phyloP scores from a whole-genome alignment of 2,329 filamentous ascomycete species.

The Hortaea werneckii region DNA sequence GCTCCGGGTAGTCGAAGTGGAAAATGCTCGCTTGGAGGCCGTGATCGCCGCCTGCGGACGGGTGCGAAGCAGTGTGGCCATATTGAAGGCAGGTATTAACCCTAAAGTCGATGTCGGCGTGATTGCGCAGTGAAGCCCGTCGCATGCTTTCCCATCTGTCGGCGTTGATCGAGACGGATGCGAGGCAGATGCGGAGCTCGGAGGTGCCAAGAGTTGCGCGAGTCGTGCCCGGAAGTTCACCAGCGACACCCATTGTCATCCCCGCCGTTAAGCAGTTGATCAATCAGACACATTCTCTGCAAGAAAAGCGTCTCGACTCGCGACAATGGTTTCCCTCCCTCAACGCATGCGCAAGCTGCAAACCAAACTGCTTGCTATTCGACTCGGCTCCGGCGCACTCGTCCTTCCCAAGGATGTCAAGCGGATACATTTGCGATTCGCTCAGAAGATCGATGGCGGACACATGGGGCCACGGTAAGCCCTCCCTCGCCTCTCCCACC shows the following conservation, averaged over 20 bases:
- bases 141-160: not conserved
- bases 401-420: conserved; percentile 67
- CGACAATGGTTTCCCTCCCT: conserved; percentile 46
- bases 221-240: not conserved
- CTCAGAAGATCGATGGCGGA: conserved; percentile 49
- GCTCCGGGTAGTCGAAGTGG: conserved; percentile 16
- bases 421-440: conserved; percentile 66
- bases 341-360: conserved; percentile 66
- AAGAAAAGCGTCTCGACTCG: no score
- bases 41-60: conserved; percentile 3
- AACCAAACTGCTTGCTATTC: conserved; percentile 62
- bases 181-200: not conserved
- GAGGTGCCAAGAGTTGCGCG: not conserved
- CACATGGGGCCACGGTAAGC: conserved; percentile 62
- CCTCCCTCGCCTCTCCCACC: not conserved
- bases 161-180: not conserved
- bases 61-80: conserved; percentile 19
- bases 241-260: not conserved
- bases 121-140: no score
- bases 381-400: conserved; percentile 73
- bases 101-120: no score
- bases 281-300: not conserved
- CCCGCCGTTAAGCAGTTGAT: not conserved
- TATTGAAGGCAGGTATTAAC: conserved; percentile 1
- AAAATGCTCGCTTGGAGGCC: conserved; percentile 20